Conservation (phyloP, 345 rosid genomes). For the Populus alba region DNA sequence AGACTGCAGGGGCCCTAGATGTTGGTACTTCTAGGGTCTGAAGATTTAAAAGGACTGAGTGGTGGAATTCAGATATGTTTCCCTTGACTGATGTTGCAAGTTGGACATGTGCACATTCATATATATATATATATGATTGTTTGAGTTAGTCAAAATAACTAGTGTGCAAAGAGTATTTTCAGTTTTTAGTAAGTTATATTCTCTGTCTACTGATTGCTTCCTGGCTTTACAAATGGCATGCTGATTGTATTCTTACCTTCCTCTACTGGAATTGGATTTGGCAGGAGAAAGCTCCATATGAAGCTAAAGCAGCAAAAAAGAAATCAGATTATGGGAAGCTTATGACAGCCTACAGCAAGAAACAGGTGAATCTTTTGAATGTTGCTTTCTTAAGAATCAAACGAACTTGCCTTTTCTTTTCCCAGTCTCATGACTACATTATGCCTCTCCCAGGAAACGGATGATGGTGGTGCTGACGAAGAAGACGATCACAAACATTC, state of each 20-base stretch:
- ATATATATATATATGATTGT: not conserved
- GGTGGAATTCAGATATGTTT: constrained; percentile 10
- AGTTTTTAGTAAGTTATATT: not conserved
- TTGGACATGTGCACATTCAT: not conserved
- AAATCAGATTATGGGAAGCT: constrained; percentile 71
- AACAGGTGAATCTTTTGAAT: constrained; percentile 45
- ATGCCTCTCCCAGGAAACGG: constrained; percentile 18
- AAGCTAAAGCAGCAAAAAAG: constrained; percentile 75
- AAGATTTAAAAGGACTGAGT: constrained; percentile 9
- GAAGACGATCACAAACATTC: constrained; percentile 7
- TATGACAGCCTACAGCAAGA: constrained; percentile 80
- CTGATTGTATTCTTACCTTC: not conserved
- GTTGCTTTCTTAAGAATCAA: not conserved
- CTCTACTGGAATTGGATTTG: not conserved
- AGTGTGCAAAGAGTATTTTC: not conserved
- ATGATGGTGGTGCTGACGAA: constrained; percentile 15
- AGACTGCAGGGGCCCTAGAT: not conserved
- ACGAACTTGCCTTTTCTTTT: not conserved
- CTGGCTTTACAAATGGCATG: not conserved
- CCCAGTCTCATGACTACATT: not conserved
- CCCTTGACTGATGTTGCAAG: not conserved
- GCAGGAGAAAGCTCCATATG: constrained; percentile 86
- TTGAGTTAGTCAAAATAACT: constrained; percentile 12
- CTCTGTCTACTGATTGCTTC: not conserved
- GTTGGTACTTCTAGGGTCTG: not conserved